A percentile compares a stretch with the other conserved stretches of the same genome.
phyloP scores from a whole-genome alignment of 176 grass and related monocot species.

The Tillandsia fasciculata region DNA sequence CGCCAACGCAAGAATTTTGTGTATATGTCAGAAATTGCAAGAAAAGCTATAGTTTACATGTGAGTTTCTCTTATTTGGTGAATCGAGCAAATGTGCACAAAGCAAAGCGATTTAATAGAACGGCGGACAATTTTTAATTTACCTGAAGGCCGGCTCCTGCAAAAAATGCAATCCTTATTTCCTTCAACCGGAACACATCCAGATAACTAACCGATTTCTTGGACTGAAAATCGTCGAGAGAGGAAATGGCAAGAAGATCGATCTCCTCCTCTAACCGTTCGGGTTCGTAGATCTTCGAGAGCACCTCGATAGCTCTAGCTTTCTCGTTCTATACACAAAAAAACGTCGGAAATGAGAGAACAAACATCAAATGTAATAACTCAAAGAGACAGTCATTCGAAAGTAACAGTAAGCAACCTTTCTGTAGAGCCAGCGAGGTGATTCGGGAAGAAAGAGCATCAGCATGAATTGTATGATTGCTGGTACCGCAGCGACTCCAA shows the following conservation, averaged over 20 bases:
- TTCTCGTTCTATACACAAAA: conserved; percentile 55
- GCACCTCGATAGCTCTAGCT: conserved; percentile 57
- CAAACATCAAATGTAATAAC: not conserved
- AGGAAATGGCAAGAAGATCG: conserved; percentile 53
- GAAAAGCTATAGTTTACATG: not conserved
- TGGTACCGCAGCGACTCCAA: conserved; percentile 78
- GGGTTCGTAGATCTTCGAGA: conserved; percentile 71
- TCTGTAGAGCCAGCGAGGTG: conserved; percentile 94
- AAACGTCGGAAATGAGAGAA: not conserved
- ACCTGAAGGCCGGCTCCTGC: conserved; percentile 97
- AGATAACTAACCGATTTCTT: conserved; percentile 43
- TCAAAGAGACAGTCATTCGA: not conserved
- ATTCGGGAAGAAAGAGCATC: conserved; percentile 90
- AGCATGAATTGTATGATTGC: conserved; percentile 78
- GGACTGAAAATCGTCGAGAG: conserved; percentile 55
- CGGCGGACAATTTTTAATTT: not conserved
- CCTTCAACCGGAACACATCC: conserved; percentile 74
- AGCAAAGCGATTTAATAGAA: not conserved
- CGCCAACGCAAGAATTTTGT: no score
- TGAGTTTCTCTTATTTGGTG: not conserved
- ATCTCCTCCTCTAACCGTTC: conserved; percentile 73
- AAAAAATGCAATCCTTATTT: conserved; percentile 80
- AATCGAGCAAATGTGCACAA: not conserved
- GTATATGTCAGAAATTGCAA: not conserved
- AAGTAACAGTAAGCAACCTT: conserved; percentile 36